Evolutionary conservation across 179 eudicot genomes (phyloP).

Genomic region (Carnegiea gigantea): DNA sequence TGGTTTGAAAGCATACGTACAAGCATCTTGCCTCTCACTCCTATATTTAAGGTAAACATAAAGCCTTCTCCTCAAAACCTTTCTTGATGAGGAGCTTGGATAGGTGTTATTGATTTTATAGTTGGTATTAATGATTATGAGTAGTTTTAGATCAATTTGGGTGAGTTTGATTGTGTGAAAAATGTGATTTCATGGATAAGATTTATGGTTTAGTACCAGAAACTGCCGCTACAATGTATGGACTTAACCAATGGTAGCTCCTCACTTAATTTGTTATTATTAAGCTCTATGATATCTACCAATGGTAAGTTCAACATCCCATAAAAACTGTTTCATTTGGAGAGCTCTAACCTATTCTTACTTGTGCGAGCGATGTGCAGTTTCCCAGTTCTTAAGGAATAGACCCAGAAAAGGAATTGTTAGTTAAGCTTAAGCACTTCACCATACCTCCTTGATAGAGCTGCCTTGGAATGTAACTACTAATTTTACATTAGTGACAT

Average conservation of each 20-base stretch:
- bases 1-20: too few species aligned
- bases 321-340: conserved; percentile 46
- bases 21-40: too few species aligned
- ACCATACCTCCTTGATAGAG: conserved; percentile 55
- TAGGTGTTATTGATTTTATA: too few species aligned
- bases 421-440: conserved; percentile 33
- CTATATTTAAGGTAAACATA: too few species aligned
- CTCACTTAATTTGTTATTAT: conserved; percentile 52
- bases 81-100: too few species aligned
- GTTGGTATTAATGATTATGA: too few species aligned
- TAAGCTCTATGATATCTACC: conserved; percentile 44
- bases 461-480: conserved; percentile 55
- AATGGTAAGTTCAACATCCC: conserved; percentile 50
- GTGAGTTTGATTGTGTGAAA: too few species aligned
- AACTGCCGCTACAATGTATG: too few species aligned
- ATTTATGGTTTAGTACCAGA: too few species aligned
- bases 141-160: too few species aligned
- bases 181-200: too few species aligned
- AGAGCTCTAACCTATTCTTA: conserved; percentile 43
- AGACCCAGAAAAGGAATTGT: conserved; percentile 54
- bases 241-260: conserved; percentile 38
- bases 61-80: too few species aligned
- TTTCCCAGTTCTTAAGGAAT: conserved; percentile 48
- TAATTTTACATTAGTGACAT: conserved; percentile 47
- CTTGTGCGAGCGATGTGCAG: conserved; percentile 44